Conservation (phyloP, 805 yeast genomes). For the Maudiozyma turicensis region DNA sequence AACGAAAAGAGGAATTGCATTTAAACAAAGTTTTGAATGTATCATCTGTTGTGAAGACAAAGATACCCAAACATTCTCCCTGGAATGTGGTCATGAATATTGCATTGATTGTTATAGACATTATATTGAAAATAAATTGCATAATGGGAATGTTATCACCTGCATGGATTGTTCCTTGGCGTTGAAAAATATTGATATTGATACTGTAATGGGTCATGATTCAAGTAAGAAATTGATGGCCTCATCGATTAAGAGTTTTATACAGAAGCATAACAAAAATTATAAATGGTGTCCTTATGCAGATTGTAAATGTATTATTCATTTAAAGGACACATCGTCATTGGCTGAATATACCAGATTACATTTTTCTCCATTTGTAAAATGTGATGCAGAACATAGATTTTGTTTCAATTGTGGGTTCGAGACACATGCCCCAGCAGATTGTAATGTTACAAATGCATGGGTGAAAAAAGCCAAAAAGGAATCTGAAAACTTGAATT, state of each 20-base stretch:
- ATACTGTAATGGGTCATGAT: conserved; percentile 32
- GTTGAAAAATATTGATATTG: conserved; percentile 31
- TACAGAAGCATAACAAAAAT: conserved; percentile 38
- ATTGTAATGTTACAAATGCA: conserved; percentile 53
- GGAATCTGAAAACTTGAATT: conserved; percentile 79
- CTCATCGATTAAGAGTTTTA: conserved; percentile 38
- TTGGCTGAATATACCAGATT: conserved; percentile 20
- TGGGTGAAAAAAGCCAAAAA: conserved; percentile 79
- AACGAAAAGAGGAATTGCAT: conserved; percentile 9
- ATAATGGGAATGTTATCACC: conserved; percentile 38
- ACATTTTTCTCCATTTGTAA: conserved; percentile 50
- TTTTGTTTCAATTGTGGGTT: conserved; percentile 72
- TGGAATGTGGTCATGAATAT: conserved; percentile 62
- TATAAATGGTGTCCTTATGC: conserved; percentile 80
- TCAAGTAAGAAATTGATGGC: conserved; percentile 25
- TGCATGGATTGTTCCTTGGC: conserved; percentile 56
- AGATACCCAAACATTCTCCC: conserved; percentile 33
- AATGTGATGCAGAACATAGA: conserved; percentile 54
- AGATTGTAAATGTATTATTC: conserved; percentile 58
- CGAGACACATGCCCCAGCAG: conserved; percentile 78
- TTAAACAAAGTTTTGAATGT: conserved; percentile 37
- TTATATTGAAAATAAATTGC: conserved; percentile 42
- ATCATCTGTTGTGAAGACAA: conserved; percentile 63
- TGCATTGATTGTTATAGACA: conserved; percentile 61
- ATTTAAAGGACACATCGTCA: conserved; percentile 27